Conservation (phyloP, 2,329 filamentous ascomycete genomes). For the Trichophyton benhamiae region DNA sequence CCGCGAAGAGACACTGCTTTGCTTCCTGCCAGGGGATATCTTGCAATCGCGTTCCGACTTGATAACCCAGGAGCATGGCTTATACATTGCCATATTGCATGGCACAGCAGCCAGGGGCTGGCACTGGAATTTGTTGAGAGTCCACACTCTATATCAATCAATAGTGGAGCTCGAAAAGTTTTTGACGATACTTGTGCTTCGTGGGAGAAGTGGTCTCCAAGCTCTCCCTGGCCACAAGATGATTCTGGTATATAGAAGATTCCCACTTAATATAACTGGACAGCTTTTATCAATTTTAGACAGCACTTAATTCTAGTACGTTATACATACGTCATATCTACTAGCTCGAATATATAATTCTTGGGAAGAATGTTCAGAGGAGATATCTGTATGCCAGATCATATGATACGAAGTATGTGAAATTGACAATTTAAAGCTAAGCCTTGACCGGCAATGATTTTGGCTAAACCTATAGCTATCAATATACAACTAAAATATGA, state of each 20-base stretch:
- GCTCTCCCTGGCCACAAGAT: neutral
- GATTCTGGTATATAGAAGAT: neutral
- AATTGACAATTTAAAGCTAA: too few species aligned
- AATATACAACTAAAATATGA: too few species aligned
- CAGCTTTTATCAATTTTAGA: neutral
- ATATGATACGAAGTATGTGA: too few species aligned
- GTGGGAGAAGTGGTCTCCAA: neutral
- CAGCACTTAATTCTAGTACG: too few species aligned
- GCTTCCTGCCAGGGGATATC: conserved; percentile 33
- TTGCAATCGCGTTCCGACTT: conserved; percentile 38
- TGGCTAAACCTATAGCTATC: too few species aligned
- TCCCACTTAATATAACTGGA: neutral
- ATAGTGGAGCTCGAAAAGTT: neutral
- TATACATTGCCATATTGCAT: conserved; percentile 14
- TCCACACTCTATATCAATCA: neutral
- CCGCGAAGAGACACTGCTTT: conserved; percentile 38
- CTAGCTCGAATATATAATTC: too few species aligned
- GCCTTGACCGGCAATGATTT: too few species aligned
- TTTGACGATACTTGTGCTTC: neutral
- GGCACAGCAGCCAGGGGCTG: conserved; percentile 49
- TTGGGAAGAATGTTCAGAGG: too few species aligned
- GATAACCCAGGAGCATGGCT: conserved; percentile 31
- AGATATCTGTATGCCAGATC: too few species aligned
- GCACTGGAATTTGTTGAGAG: conserved; percentile 41
- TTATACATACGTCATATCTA: too few species aligned